A percentile compares a stretch with the other conserved stretches of the same genome.
Evolutionary conservation across 1,139 yeast genomes (phyloP).

Genomic region (Zygosaccharomyces pseudobailii): DNA sequence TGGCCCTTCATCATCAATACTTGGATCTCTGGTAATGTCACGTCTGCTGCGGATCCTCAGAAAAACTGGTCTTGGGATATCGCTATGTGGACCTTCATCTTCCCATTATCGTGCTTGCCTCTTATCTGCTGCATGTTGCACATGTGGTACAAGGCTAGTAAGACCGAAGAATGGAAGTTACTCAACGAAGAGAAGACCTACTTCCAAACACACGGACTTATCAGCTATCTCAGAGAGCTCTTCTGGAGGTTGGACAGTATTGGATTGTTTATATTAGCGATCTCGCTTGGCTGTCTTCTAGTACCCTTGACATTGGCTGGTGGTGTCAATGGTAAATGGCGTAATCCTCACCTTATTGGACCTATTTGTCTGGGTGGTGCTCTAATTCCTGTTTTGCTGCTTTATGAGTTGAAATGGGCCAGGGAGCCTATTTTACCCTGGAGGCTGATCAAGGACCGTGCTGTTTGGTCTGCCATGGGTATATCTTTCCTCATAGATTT

Average conservation of each 20-base stretch:
- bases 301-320: slow-evolving; percentile 57
- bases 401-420: slow-evolving; percentile 51
- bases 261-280: slow-evolving; percentile 48
- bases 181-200: slow-evolving; percentile 27
- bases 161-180: slow-evolving; percentile 43
- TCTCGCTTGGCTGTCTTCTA: slow-evolving; percentile 50
- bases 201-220: slow-evolving; percentile 21
- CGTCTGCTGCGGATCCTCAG: slow-evolving; percentile 35
- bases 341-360: slow-evolving; percentile 51
- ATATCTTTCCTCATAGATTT: slow-evolving; percentile 40
- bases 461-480: slow-evolving; percentile 55
- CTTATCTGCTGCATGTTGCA: slow-evolving; percentile 47
- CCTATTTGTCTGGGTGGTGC: slow-evolving; percentile 59
- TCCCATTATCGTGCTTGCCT: slow-evolving; percentile 58
- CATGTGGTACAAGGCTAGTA: slow-evolving; percentile 49
- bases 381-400: slow-evolving; percentile 46
- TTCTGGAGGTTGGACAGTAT: slow-evolving; percentile 50
- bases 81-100: slow-evolving; percentile 71
- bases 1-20: slow-evolving; percentile 67
- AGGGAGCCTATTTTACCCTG: slow-evolving; percentile 53
- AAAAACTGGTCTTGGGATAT: slow-evolving; percentile 61
- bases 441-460: slow-evolving; percentile 52
- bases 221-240: slow-evolving; percentile 16
- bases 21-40: slow-evolving; percentile 61
- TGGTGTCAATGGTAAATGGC: slow-evolving; percentile 49